phyloP scores from a whole-genome alignment of 2,329 filamentous ascomycete genomes.

The Aulographum hederae region DNA sequence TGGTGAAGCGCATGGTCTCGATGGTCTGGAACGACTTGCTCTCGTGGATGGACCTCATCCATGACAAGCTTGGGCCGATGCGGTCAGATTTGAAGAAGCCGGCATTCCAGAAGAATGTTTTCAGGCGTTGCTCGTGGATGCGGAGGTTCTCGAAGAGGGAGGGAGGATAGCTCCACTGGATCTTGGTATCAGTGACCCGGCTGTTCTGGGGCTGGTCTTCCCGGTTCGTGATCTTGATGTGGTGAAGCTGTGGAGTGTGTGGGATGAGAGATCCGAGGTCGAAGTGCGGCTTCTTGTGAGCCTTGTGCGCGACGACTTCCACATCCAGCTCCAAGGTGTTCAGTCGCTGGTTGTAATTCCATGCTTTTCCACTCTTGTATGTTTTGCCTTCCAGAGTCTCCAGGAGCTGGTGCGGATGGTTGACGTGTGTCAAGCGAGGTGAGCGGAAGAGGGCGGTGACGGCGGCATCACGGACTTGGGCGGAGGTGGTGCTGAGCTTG shows the following conservation, averaged over 20 bases:
- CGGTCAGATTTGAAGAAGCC: slow-evolving; percentile 25
- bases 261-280: slow-evolving; percentile 41
- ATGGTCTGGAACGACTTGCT: slow-evolving; percentile 17
- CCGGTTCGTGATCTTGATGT: slow-evolving; percentile 54
- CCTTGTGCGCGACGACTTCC: slow-evolving; percentile 33
- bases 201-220: slow-evolving; percentile 50
- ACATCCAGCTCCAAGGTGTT: slow-evolving; percentile 53
- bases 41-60: slow-evolving; percentile 28
- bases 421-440: background rate
- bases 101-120: slow-evolving; percentile 38
- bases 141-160: slow-evolving; percentile 47
- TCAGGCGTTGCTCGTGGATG: slow-evolving; percentile 25
- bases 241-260: slow-evolving; percentile 45
- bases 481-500: too few relatives aligned
- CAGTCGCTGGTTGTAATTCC: slow-evolving; percentile 54
- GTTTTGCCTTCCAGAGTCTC: background rate
- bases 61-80: slow-evolving; percentile 38
- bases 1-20: background rate
- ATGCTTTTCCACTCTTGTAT: slow-evolving; percentile 9
- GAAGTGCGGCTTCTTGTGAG: slow-evolving; percentile 31
- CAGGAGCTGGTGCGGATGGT: background rate
- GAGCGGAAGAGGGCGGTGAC: background rate
- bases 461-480: too few relatives aligned
- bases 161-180: slow-evolving; percentile 49
- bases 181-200: slow-evolving; percentile 28